Evolutionary conservation across 305 asterid species (phyloP).

Genomic region (Fraxinus xanthoxyloides): DNA sequence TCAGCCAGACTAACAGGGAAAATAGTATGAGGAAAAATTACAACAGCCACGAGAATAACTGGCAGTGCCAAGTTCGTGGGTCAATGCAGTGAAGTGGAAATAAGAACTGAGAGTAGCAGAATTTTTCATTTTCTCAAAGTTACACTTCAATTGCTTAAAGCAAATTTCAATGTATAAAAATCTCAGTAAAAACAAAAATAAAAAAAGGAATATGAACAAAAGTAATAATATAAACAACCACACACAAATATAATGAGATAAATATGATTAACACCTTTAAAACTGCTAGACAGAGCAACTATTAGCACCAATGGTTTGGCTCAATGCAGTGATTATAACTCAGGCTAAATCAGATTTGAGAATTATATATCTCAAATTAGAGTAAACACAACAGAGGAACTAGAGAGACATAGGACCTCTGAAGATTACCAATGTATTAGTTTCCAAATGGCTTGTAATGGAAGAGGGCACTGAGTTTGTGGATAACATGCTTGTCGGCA

Average conservation of each 20-base stretch:
- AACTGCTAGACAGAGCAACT: conserved; percentile 5
- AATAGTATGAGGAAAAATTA: neutral
- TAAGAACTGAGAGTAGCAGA: neutral
- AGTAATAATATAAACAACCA: neutral
- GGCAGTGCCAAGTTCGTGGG: neutral
- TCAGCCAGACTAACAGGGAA: neutral
- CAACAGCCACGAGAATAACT: neutral
- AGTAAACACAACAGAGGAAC: conserved; percentile 10
- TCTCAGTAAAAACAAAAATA: neutral
- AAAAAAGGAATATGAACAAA: neutral
- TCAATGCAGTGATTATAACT: conserved; percentile 5
- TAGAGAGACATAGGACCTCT: neutral
- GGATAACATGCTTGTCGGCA: conserved; percentile 39
- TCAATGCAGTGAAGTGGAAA: neutral
- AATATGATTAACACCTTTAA: neutral
- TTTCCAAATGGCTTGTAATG: conserved; percentile 42
- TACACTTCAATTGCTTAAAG: conserved; percentile 2
- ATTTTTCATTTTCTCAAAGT: neutral
- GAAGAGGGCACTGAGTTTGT: conserved; percentile 43
- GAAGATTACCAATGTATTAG: conserved; percentile 46
- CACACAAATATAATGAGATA: neutral
- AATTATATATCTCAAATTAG: conserved; percentile 6
- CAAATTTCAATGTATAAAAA: neutral
- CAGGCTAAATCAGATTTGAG: conserved; percentile 8
- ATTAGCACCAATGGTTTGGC: neutral